Percentiles rank a stretch among this genome's conserved stretches.
Conservation (phyloP, 176 grass and related monocot genomes). For the Neostapfia colusana region DNA sequence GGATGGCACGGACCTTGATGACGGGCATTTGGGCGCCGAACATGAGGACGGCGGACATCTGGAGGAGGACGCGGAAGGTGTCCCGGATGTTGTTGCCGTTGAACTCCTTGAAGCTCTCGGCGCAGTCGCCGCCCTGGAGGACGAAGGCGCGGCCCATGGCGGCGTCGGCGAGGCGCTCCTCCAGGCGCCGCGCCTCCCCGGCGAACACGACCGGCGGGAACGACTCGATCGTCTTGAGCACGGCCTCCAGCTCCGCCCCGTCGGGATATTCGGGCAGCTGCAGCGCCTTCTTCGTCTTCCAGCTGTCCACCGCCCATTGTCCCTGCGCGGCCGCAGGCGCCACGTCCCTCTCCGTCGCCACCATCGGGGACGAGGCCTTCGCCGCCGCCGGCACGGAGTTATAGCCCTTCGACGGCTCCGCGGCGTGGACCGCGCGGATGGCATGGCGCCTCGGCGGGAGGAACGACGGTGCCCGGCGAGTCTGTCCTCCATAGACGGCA, state of each 20-base stretch:
- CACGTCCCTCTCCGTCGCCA: too few relatives aligned
- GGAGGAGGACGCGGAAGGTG: constrained; percentile 65
- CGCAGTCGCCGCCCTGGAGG: constrained; percentile 74
- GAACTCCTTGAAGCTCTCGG: constrained; percentile 84
- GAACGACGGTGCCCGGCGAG: constrained; percentile 2
- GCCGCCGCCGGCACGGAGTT: constrained; percentile 2
- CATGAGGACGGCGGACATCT: constrained; percentile 75
- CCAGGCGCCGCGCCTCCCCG: constrained; percentile 60
- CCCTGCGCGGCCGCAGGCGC: too few relatives aligned
- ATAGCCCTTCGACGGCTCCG: constrained; percentile 39
- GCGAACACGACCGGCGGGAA: constrained; percentile 74
- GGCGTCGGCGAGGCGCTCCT: constrained; percentile 61
- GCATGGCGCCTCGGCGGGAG: constrained; percentile 30
- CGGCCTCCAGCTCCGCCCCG: constrained; percentile 47
- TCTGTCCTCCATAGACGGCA: not conserved
- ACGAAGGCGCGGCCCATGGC: constrained; percentile 60
- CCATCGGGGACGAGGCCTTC: constrained; percentile 27
- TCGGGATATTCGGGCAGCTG: constrained; percentile 67
- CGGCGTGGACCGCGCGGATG: constrained; percentile 50
- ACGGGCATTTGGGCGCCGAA: constrained; percentile 68
- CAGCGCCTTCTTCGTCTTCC: constrained; percentile 58
- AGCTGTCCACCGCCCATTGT: constrained; percentile 58
- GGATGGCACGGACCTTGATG: constrained; percentile 50
- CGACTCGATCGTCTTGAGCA: constrained; percentile 59
- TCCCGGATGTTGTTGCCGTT: constrained; percentile 71